phyloP scores from a whole-genome alignment of 441 rosid species.

The Geranium incanum region DNA sequence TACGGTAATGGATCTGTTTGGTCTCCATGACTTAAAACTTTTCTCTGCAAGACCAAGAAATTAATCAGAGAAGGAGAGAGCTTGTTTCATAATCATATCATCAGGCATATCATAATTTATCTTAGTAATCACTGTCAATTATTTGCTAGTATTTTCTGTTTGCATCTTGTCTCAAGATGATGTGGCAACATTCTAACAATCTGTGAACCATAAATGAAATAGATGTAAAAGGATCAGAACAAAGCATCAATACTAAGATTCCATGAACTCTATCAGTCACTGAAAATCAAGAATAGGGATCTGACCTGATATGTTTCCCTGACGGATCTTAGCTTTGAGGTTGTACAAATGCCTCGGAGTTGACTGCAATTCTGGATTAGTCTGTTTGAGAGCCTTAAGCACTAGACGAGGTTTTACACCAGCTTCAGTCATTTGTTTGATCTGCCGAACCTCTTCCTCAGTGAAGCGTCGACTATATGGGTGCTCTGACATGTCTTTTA shows the following conservation, averaged over 20 bases:
- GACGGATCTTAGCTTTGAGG: constrained; percentile 61
- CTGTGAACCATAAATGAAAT: neutral
- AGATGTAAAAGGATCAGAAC: neutral
- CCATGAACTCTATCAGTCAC: neutral
- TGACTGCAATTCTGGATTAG: constrained; percentile 47
- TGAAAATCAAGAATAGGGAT: constrained; percentile 10
- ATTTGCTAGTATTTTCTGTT: neutral
- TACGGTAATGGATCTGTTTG: constrained; percentile 30
- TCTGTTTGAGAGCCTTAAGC: constrained; percentile 46
- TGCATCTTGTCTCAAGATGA: neutral
- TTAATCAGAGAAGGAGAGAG: neutral
- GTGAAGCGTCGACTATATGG: constrained; percentile 54
- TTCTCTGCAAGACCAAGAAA: constrained; percentile 31
- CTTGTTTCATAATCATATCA: neutral
- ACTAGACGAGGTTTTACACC: constrained; percentile 62
- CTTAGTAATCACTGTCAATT: neutral
- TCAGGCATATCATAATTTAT: neutral
- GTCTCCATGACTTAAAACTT: constrained; percentile 42
- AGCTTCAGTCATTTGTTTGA: constrained; percentile 54
- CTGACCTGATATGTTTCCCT: constrained; percentile 45
- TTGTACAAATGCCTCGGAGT: constrained; percentile 62
- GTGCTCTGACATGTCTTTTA: constrained; percentile 52
- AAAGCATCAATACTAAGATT: neutral
- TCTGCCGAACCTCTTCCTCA: constrained; percentile 50
- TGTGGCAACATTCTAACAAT: neutral